Conservation (phyloP, 1,284 basidiomycete genomes). For the Tilletia horrida region DNA sequence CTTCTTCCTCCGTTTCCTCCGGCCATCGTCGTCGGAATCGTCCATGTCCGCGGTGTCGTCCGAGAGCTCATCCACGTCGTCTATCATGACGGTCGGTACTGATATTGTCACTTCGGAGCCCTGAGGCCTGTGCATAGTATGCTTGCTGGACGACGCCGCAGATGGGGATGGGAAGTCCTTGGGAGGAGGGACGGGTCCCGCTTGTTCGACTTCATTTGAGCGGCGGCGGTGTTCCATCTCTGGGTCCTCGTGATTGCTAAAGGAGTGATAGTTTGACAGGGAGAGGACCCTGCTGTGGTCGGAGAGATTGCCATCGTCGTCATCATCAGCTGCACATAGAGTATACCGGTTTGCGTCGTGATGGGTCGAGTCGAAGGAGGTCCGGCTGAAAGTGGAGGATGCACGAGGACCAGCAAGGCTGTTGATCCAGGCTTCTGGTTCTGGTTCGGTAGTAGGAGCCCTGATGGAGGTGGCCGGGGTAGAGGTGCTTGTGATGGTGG, state of each 20-base stretch:
- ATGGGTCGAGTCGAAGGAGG: constrained; percentile 2
- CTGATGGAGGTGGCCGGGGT: constrained; percentile 5
- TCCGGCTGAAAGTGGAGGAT: constrained; percentile 11
- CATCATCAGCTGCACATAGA: constrained; percentile 13
- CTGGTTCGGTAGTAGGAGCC: not conserved
- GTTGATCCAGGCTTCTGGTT: constrained; percentile 7
- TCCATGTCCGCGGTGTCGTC: not conserved
- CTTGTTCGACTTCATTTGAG: not conserved
- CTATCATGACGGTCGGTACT: constrained; percentile 16
- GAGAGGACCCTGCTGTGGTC: constrained; percentile 8
- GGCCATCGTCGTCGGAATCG: constrained; percentile 19
- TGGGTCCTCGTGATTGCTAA: not conserved
- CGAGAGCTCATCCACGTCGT: constrained; percentile 7
- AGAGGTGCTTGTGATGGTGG: not conserved
- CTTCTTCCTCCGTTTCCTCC: constrained; percentile 19
- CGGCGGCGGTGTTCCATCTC: not conserved
- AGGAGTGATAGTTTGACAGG: constrained; percentile 11
- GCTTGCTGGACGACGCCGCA: too few species aligned
- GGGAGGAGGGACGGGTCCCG: not conserved
- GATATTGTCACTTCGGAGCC: not conserved
- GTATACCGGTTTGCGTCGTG: constrained; percentile 8
- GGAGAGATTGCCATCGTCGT: constrained; percentile 1
- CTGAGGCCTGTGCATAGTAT: too few species aligned
- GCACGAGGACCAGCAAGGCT: not conserved
- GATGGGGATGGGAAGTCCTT: too few species aligned